Evolutionary conservation across 1,284 basidiomycete genomes (phyloP).

Genomic region (Cutaneotrichosporon cutaneum): DNA sequence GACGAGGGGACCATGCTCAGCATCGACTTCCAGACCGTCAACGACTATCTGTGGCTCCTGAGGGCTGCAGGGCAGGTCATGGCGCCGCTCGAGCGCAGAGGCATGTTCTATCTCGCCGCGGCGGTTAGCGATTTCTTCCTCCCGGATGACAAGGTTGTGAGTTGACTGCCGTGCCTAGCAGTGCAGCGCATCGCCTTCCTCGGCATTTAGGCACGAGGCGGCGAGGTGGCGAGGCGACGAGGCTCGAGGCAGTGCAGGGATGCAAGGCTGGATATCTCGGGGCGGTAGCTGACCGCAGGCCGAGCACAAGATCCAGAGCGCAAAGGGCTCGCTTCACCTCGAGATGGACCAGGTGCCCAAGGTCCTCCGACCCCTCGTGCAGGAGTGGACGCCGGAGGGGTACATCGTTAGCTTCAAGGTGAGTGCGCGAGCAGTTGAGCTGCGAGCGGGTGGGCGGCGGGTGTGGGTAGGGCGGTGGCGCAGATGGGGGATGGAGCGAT

Average conservation of each 20-base stretch:
- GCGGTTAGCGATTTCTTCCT: constrained; percentile 98
- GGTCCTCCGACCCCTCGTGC: constrained; percentile 85
- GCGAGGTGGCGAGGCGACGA: too few relatives aligned
- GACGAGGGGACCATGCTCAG: constrained; percentile 72
- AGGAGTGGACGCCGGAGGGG: constrained; percentile 88
- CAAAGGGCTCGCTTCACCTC: constrained; percentile 84
- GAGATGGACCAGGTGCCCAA: constrained; percentile 99
- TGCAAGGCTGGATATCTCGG: too few relatives aligned
- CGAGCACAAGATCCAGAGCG: constrained; percentile 97
- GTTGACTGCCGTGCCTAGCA: too few relatives aligned
- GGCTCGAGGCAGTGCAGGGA: too few relatives aligned
- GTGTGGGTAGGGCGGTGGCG: background rate
- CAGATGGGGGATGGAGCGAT: background rate
- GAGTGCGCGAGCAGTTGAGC: too few relatives aligned
- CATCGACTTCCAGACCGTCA: constrained; percentile 88
- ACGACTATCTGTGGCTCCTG: constrained; percentile 93
- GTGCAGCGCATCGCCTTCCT: too few relatives aligned
- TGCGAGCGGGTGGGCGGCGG: background rate
- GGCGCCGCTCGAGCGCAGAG: constrained; percentile 64
- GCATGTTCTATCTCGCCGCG: constrained; percentile 94
- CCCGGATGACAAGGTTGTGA: constrained; percentile 80
- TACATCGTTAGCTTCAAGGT: constrained; percentile 98
- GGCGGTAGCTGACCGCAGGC: constrained; percentile 62
- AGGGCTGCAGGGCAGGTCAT: constrained; percentile 68
- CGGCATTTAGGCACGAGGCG: too few relatives aligned